Base-by-base conservation (phyloP, 805 yeast species). In the Yamadazyma laniorum region DNA sequence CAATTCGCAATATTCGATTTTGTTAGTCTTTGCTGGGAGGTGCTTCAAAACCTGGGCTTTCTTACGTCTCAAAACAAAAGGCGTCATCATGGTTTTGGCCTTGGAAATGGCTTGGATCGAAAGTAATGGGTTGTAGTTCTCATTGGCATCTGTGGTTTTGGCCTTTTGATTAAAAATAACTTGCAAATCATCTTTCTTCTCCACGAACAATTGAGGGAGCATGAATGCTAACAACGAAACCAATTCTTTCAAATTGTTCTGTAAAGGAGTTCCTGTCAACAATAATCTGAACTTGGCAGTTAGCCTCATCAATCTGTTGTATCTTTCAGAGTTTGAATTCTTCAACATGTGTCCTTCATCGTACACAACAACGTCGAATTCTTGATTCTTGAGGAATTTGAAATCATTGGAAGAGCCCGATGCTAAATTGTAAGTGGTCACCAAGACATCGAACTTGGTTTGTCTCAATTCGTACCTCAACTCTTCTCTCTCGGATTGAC, bases 341-440 rank as follows among this genome's bases (percentile, higher is more conserved):
- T 93, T 93, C 50, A 93, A 71, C 86, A 93, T 82, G 61, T 93
- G 99, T 2, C 99, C 99, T 68, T 93, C 99, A 61, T 93, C 99
- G 56, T 87, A 93, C 1, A 93, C 91, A 44, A 95, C 79, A 48
- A 84, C 86, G 58, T 93, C 88, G 61, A 93, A 93, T 16, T 77
- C 72, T 52, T 82, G 79, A 45, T 76, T 72, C 54, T 80, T 79
- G 50, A 93, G 70, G 54, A 93, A 93, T 19, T 82, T 76, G 50
- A 80, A 79, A 59, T 93, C 99, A 32, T 76, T 75, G 49, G 87
- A 82, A 32, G 84, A 76, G 13, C 96, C 96, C 13, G 95, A 80
- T 0, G 98, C 96, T 47, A 93, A 66, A 48, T 85, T 86, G 58
- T 93, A 93, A 0, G 99, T 93, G 1, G 99, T 93, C 1, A 93